Percentiles rank a stretch among this genome's conserved stretches.
Evolutionary conservation across 768 basidiomycete genomes (phyloP).

Genomic region (Naganishia randhawae): DNA sequence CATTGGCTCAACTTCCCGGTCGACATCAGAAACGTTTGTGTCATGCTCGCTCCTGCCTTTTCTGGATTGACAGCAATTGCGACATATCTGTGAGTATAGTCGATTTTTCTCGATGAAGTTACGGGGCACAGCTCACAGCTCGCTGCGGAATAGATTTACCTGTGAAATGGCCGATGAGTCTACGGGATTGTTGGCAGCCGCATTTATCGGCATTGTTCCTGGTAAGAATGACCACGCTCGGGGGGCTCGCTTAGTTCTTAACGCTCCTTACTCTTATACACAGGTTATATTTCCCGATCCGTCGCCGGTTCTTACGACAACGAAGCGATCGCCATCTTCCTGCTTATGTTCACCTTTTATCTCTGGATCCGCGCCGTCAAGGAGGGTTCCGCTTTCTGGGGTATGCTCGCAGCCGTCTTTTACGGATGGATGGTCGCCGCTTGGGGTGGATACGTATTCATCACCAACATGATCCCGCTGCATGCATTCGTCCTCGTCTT

Average conservation of each 20-base stretch:
- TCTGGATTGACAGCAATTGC: constrained; percentile 94
- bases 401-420: constrained; percentile 84
- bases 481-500: constrained; percentile 90
- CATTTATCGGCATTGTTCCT: constrained; percentile 95
- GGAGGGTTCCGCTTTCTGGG: constrained; percentile 85
- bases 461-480: constrained; percentile 99
- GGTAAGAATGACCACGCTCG: constrained; percentile 44
- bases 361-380: constrained; percentile 96
- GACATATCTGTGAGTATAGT: constrained; percentile 76
- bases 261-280: not conserved
- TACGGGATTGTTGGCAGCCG: constrained; percentile 92
- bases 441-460: constrained; percentile 97
- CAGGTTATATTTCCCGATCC: constrained; percentile 91
- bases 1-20: constrained; percentile 87
- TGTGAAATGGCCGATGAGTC: constrained; percentile 93
- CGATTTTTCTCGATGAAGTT: not conserved
- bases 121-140: not conserved
- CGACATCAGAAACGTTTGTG: constrained; percentile 94
- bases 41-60: constrained; percentile 92
- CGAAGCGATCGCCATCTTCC: constrained; percentile 98
- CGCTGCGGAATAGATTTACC: constrained; percentile 66
- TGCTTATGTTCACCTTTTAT: constrained; percentile 99
- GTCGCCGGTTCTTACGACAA: constrained; percentile 99
- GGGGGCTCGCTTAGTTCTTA: not conserved
- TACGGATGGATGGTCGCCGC: constrained; percentile 99